Base-by-base conservation (phyloP, 1,284 basidiomycete species). In the Boletellus deceptivus region DNA sequence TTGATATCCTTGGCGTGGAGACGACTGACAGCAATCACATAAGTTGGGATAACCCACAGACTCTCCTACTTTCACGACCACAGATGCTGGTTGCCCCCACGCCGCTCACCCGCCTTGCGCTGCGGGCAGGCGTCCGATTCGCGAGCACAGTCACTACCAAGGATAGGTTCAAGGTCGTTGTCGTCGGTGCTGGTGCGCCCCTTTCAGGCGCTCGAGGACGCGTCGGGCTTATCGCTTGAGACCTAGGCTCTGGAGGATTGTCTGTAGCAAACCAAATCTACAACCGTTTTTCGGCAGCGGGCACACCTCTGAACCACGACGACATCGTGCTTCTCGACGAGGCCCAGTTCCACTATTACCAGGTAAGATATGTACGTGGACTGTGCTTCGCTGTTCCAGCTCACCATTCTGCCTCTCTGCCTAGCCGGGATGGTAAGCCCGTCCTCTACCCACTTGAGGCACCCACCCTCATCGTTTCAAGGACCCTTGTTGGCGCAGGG, bases 401-500 rank as follows among this genome's bases (percentile, higher is more conserved):
- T 64, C 33, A 63, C 39, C 11, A 2, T 18, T 27, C n/a, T 16
- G 42, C 8, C 24, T 41, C 14, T n/a, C 18, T 25, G 6, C n/a
- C 44, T 55, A 93, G 82, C 91, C 91, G 20, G 91, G 89, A 68
- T 93, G 89, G 86, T 88, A 61, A 60, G 76, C 14, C 22, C 4
- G 36, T 41, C 29, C 25, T 6, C 41, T 31, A 13, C 20, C 24
- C 41, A 1, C 25, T 3, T 25, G 13, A 14, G 31, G 37, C 13
- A 38, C 42, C 22, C 25, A 20, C 17, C 35, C 50, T 49, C 41
- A 49, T 46, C 54, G 50, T 55, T 50, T 62, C 56, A 56, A 93
- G 91, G 94, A 97, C 95, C 3, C 82, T 98, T 22, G 94, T 95
- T 37, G 95, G 93, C 24, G 79, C 91, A 25, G 96, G 96, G 34